Evolutionary conservation across 441 rosid genomes (phyloP), one percentile per base, ranked within the genome.

Genomic region (Mallotus repandus): DNA sequence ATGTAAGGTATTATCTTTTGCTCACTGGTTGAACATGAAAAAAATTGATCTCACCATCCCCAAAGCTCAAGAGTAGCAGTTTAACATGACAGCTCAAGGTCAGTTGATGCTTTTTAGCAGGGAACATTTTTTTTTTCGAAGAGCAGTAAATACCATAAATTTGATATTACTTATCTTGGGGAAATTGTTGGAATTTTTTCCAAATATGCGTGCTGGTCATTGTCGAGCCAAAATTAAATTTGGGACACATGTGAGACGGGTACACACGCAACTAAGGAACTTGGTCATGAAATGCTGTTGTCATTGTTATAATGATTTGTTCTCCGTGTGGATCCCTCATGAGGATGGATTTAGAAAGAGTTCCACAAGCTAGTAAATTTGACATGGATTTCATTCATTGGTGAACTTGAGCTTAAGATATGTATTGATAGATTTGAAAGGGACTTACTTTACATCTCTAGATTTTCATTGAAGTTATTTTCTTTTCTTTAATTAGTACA

Each of bases 391-490:
- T 66, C 4, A 6, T 76, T 80, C 22, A 35, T 41, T 62, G 64
- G 69, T 61, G 53, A 41, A 13, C 58, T 46, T 70, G 56, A 57
- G 46, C 46, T 58, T 32, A 43, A 12, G 45, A 35, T 66, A 46
- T 45, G 57, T 68, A 67, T 53, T 56, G 59, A 46, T 46, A 52
- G 56, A 66, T 63, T 41, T 18, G 81, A 46, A 22, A 11, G 22
- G 60, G 32, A 71, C 43, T 11, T 38, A 25, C 22, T 18, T 45
- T 72, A 35, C 49, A 2, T 55, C 18, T 48, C 38, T 55, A 46
- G 61, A 55, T 41, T 49, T 67, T 49, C 7, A 4, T n/a, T n/a
- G 1, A 41, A 11, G 19, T 14, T 41, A 45, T 55, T 63, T 29
- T 6, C 5, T 38, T 38, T 41, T 35, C 41, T 73, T 35, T 19